These are phyloP conservation scores for Neurospora sp. DNA, from an alignment of 495 filamentous ascomycete genomes.

Conservation along the genomic window DNA sequence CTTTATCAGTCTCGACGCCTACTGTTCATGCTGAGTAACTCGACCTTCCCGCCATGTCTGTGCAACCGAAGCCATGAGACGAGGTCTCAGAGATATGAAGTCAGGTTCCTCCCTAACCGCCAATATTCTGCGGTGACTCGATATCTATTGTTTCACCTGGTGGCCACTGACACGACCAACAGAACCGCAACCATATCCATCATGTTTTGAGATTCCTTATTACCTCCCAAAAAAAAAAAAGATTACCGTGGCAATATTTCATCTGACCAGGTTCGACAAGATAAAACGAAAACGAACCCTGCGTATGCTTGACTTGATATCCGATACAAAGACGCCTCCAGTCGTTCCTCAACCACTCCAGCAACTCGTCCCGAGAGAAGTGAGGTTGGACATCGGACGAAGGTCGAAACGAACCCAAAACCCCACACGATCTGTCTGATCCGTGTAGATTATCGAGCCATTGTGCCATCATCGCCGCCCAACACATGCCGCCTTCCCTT, in stretches of 20 bases:
- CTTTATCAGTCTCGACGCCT: neutral
- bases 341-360: neutral
- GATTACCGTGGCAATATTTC: neutral
- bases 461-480: neutral
- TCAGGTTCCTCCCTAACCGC: neutral
- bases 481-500: neutral
- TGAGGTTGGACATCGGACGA: neutral
- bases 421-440: neutral
- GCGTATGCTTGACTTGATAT: neutral
- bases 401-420: neutral
- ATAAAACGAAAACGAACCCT: neutral
- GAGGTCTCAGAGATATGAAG: neutral
- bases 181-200: neutral
- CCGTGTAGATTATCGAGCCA: neutral
- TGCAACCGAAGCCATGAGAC: neutral
- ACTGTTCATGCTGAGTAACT: neutral
- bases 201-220: neutral
- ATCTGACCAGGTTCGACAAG: neutral
- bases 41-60: neutral
- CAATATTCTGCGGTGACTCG: neutral
- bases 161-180: constrained; percentile 8
- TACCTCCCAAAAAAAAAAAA: neutral
- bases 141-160: constrained; percentile 14
- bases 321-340: neutral
- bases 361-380: neutral